Evolutionary conservation across 163 green algal genomes (phyloP), one percentile per base, ranked within the genome.

Genomic region (Scenedesmus sp.): DNA sequence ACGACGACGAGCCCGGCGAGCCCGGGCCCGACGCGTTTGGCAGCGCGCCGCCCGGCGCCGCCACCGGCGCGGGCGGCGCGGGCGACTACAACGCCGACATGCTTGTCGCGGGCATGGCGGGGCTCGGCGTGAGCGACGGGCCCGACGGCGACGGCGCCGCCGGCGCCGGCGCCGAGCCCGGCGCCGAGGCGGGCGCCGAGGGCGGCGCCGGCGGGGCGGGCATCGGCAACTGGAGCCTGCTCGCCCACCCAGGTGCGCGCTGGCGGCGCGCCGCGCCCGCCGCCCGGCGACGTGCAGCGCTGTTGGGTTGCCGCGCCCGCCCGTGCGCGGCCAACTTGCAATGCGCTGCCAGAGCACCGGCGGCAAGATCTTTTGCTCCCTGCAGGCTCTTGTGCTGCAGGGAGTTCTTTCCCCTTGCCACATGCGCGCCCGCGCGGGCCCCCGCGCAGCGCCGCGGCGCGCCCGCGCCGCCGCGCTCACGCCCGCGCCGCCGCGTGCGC

Each of bases 1-100:
- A 94, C 4, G 89, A 91, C 15, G 91, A 95, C 26, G 89, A 93
- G 20, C 84, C 87, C 5, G 76, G 81, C 10, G 83, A 86, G 11
- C 42, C 75, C 33, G 42, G 26, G 13, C 63, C 33, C 0, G 62
- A 66, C 17, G 56, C 33, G 60, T 56, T 29, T 4, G 48, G 36
- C 36, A n/a, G 13, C 13, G n/a, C 15, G 26, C n/a, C n/a, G 15
- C 13, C 17, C 57, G 7, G n/a, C n/a, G n/a, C n/a, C n/a, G n/a
- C n/a, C n/a, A n/a, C n/a, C n/a, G n/a, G n/a, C n/a, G 62, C 31
- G 5, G 48, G 47, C 14, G 67, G 72, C 56, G 77, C 63, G 33
- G 39, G 45, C 45, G 65, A 47, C 3, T 80, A 77, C 28, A 83
- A 66, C 54, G 76, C 29, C 53, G 73, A 77, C 69, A 77, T 60